Percentiles rank a stretch among this genome's conserved stretches.
phyloP scores from a whole-genome alignment of 2,329 filamentous ascomycete species.

The Trichophyton verrucosum region DNA sequence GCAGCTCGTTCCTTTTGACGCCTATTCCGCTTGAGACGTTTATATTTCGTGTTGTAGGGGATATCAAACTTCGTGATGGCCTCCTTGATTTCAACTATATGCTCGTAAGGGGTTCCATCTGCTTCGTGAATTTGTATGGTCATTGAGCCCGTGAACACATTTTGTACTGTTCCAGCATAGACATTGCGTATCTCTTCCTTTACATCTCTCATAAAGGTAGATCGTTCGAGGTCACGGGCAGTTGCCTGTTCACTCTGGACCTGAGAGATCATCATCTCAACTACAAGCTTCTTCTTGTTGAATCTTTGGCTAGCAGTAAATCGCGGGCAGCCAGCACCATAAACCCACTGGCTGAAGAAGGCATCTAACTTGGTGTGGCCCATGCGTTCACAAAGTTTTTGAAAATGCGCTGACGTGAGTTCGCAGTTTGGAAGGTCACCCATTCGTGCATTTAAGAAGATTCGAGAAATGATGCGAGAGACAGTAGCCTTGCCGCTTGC shows the following conservation, averaged over 20 bases:
- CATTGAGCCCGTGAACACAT: conserved; percentile 90
- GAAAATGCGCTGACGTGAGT: conserved; percentile 66
- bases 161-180: conserved; percentile 55
- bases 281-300: conserved; percentile 93
- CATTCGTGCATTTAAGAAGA: conserved; percentile 76
- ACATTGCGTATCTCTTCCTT: conserved; percentile 65
- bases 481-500: conserved; percentile 74
- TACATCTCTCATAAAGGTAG: conserved; percentile 70
- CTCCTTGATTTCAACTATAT: conserved; percentile 91
- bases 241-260: conserved; percentile 48
- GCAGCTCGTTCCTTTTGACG: conserved; percentile 66
- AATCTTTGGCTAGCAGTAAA: conserved; percentile 81
- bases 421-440: conserved; percentile 58
- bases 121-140: conserved; percentile 96
- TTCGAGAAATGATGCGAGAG: conserved; percentile 69
- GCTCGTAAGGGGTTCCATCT: conserved; percentile 94
- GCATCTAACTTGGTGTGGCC: conserved; percentile 75
- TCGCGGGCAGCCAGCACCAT: conserved; percentile 73
- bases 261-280: conserved; percentile 82
- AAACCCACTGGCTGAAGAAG: conserved; percentile 91
- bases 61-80: conserved; percentile 79
- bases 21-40: conserved; percentile 79
- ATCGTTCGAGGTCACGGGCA: conserved; percentile 51
- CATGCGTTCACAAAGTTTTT: conserved; percentile 73
- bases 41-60: conserved; percentile 98